These are phyloP conservation scores for Schizochytrium sp. DNA, from an alignment of 108 stramenopile genomes.

Conservation along the genomic window DNA sequence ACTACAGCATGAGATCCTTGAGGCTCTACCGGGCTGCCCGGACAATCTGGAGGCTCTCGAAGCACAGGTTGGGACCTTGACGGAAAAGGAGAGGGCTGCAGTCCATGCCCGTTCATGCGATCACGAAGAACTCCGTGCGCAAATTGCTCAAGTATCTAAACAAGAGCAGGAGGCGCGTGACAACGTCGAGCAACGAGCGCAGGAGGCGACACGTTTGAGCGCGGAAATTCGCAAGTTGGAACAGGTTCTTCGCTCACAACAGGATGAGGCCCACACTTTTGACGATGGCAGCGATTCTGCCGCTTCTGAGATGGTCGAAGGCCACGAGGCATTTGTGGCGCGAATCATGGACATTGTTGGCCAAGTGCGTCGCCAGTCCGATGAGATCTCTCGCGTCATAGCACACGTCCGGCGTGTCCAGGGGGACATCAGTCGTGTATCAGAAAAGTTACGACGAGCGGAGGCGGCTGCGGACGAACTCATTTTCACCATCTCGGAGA, in stretches of 20 bases:
- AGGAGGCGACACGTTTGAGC: too few relatives aligned
- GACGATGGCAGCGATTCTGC: too few relatives aligned
- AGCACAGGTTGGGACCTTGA: not conserved
- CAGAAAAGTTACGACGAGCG: not conserved
- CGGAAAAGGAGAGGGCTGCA: not conserved
- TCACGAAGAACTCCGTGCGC: not conserved
- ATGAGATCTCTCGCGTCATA: not conserved
- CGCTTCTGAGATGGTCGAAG: too few relatives aligned
- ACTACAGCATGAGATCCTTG: not conserved
- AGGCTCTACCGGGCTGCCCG: not conserved
- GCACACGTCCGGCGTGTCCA: not conserved
- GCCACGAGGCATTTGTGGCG: too few relatives aligned
- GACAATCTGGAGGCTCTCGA: not conserved
- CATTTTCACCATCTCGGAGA: not conserved
- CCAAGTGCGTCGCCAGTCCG: not conserved
- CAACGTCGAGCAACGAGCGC: too few relatives aligned
- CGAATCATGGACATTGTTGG: not conserved
- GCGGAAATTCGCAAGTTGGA: too few relatives aligned
- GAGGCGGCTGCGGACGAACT: not conserved
- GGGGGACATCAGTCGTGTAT: not conserved
- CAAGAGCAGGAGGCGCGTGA: too few relatives aligned
- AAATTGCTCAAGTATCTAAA: too few relatives aligned
- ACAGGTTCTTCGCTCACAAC: too few relatives aligned
- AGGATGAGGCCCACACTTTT: too few relatives aligned
- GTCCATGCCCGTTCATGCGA: not conserved